Evolutionary conservation across 306 rosid species (phyloP).

Genomic region (Herpetospermum pedunculosum): DNA sequence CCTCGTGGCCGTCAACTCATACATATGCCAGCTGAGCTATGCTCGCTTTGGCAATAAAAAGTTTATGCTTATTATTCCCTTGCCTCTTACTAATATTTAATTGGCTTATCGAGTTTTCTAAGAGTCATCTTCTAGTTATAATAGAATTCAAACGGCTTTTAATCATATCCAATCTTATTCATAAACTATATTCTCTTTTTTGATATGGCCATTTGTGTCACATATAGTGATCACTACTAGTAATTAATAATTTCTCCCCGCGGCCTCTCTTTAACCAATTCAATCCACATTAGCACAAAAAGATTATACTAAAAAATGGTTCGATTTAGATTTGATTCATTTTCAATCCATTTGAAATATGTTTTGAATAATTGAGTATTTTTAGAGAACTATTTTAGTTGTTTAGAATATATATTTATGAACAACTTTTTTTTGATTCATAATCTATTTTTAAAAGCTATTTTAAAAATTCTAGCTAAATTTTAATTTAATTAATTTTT

Average conservation of each 20-base stretch:
- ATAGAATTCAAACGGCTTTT: background rate
- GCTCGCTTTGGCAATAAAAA: no score
- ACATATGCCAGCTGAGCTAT: no score
- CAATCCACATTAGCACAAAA: background rate
- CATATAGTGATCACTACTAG: no score
- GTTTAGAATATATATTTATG: no score
- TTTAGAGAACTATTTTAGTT: background rate
- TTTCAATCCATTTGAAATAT: background rate
- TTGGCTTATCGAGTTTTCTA: background rate
- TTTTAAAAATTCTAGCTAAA: no score
- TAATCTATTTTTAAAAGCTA: no score
- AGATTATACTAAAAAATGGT: background rate
- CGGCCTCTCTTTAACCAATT: background rate
- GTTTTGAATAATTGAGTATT: background rate
- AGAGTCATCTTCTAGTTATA: background rate
- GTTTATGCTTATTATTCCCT: background rate
- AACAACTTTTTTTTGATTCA: no score
- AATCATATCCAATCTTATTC: background rate
- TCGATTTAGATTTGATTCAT: background rate
- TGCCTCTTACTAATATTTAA: background rate
- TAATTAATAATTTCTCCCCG: no score
- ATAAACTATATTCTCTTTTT: background rate
- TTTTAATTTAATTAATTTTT: no score
- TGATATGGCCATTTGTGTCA: background rate
- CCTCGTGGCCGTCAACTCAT: no score